These are phyloP conservation scores for Hyaloperonospora arabidopsidis DNA, from an alignment of 352 stramenopile species.

Conservation along the genomic window DNA sequence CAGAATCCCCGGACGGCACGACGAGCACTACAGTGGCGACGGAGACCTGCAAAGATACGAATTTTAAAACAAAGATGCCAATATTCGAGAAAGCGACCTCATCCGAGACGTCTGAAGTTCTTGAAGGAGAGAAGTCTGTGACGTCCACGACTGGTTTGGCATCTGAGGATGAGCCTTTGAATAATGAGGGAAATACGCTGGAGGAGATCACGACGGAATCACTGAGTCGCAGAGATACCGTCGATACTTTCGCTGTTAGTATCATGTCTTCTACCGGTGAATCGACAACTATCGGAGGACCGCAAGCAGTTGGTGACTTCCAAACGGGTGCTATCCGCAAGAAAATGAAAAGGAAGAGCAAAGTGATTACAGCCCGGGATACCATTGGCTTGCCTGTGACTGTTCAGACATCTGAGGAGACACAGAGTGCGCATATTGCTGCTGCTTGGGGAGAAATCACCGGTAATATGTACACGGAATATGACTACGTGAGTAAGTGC, in stretches of 20 bases:
- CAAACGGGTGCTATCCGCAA: neutral
- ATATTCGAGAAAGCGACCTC: too few relatives aligned
- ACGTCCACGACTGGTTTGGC: too few relatives aligned
- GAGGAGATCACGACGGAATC: neutral
- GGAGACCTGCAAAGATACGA: conserved; percentile 11
- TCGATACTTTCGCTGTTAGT: too few relatives aligned
- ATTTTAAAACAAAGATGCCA: too few relatives aligned
- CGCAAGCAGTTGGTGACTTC: neutral
- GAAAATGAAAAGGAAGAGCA: conserved; percentile 1
- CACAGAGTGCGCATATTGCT: conserved; percentile 4
- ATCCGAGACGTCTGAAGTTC: too few relatives aligned
- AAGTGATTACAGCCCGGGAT: neutral
- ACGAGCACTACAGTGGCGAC: conserved; percentile 4
- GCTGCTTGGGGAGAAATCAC: conserved; percentile 20
- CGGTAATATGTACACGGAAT: conserved; percentile 2
- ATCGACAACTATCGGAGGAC: neutral
- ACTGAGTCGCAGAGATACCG: neutral
- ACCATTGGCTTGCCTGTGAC: neutral
- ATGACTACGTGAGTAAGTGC: conserved; percentile 3
- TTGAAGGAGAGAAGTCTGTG: too few relatives aligned
- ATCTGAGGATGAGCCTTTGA: too few relatives aligned
- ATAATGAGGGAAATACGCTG: too few relatives aligned
- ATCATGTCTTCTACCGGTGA: neutral
- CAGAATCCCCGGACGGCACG: conserved; percentile 1
- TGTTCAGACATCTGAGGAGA: conserved; percentile 1